These are phyloP conservation scores for Myotisia sp. DNA, from an alignment of 2,329 filamentous ascomycete genomes.

Conservation along the genomic window DNA sequence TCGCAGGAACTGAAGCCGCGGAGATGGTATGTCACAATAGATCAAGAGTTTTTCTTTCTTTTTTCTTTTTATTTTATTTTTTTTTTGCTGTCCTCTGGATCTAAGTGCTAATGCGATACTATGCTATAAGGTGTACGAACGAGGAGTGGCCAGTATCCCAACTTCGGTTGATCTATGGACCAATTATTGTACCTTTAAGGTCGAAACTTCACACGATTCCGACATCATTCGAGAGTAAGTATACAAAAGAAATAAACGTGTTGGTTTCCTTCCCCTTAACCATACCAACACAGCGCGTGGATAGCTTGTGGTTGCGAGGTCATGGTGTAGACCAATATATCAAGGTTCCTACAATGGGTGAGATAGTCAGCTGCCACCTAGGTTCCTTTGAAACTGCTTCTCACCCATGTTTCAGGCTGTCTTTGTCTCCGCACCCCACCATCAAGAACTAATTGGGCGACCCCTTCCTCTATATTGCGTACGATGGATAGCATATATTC, in stretches of 20 bases:
- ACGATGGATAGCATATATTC: slow-evolving; percentile 23
- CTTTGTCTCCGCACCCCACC: slow-evolving; percentile 27
- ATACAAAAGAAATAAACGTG: slow-evolving; percentile 38
- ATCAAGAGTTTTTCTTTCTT: neutral
- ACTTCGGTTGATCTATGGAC: slow-evolving; percentile 95
- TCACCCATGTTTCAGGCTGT: slow-evolving; percentile 40
- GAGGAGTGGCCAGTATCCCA: slow-evolving; percentile 81
- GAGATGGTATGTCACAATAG: slow-evolving; percentile 80
- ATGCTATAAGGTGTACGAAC: slow-evolving; percentile 64
- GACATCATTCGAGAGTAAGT: slow-evolving; percentile 99
- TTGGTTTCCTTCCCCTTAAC: slow-evolving; percentile 48
- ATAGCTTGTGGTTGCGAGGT: slow-evolving; percentile 24
- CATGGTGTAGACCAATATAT: slow-evolving; percentile 24
- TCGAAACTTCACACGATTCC: slow-evolving; percentile 88
- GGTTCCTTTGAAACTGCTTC: slow-evolving; percentile 34
- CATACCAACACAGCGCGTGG: slow-evolving; percentile 27
- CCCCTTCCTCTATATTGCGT: slow-evolving; percentile 20
- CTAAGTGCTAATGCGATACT: neutral
- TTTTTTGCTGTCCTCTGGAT: neutral
- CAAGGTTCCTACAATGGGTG: slow-evolving; percentile 36
- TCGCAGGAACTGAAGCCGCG: slow-evolving; percentile 88
- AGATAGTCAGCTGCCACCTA: slow-evolving; percentile 52
- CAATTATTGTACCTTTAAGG: slow-evolving; percentile 95
- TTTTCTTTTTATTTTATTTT: neutral
- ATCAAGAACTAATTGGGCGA: slow-evolving; percentile 18